Evolutionary conservation across 768 basidiomycete genomes (phyloP).

Genomic region (Leucocoprinus leucothites): DNA sequence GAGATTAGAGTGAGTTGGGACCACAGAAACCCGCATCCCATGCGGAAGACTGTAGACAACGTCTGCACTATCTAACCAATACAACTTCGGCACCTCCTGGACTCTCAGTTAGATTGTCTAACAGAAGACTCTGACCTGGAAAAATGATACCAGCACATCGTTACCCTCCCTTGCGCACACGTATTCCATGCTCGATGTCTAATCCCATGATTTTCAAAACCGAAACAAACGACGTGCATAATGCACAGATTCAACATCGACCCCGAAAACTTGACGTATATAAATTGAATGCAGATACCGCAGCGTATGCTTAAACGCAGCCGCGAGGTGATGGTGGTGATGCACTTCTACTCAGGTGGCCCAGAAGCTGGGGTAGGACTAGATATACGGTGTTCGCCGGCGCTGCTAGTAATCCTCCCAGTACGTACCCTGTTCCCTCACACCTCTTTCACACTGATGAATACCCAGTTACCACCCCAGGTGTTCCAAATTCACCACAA

Average conservation of each 20-base stretch:
- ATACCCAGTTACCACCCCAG: neutral
- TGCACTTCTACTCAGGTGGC: neutral
- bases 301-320: slow-evolving; percentile 9
- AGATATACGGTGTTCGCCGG: neutral
- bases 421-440: neutral
- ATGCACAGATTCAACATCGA: slow-evolving; percentile 84
- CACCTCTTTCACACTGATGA: neutral
- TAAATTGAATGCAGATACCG: slow-evolving; percentile 23
- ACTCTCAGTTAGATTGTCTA: too few relatives aligned
- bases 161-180: slow-evolving; percentile 76
- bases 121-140: slow-evolving; percentile 6
- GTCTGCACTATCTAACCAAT: neutral
- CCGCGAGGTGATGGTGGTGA: neutral
- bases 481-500: neutral
- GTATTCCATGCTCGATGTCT: slow-evolving; percentile 80
- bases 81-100: neutral
- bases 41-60: too few relatives aligned
- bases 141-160: slow-evolving; percentile 41
- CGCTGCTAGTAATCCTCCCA: neutral
- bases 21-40: too few relatives aligned
- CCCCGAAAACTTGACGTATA: slow-evolving; percentile 67
- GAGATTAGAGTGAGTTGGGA: slow-evolving; percentile 51
- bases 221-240: slow-evolving; percentile 77
- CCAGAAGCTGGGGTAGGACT: neutral
- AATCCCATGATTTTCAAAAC: slow-evolving; percentile 79